Evolutionary conservation across 2,329 filamentous ascomycete genomes (phyloP), one percentile per base, ranked within the genome.

Genomic region (Teratosphaeria viscida): DNA sequence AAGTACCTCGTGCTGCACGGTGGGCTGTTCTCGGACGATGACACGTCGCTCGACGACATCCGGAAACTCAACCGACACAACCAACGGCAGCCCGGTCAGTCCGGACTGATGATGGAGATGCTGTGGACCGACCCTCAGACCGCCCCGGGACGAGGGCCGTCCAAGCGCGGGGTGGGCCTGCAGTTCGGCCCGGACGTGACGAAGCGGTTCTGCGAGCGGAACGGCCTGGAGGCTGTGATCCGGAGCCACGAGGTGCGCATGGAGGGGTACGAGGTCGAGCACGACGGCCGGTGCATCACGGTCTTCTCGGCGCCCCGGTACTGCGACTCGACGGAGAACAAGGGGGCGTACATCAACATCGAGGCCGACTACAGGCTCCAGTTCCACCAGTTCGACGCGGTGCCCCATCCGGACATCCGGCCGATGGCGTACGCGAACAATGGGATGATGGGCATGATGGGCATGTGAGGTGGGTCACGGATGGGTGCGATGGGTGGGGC

Each of bases 101-200:
- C 88, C 55, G 94, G 94, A 14, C 78, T 99, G 68, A 99, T 99
- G 94, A 99, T 99, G 94, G 94, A 99, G 77, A 99, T 99, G 94
- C 83, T 99, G 54, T 99, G 94, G 94, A 97, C 94, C 0, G 94
- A 99, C 72, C 94, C 94, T 2, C 94, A 99, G 74, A 82, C 88
- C 0, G 81, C 85, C 67, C 86, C 88, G 32, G 94, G 94, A 57
- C 86, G 94, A 66, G 90, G 92, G 8, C 94, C 94, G 53, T 96
- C 91, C 79, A 99, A 99, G 81, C 85, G 94, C 72, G 94, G 94
- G 66, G 92, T 99, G 23, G 94, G 94, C 57, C 83, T 97, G 76
- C 92, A 97, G 73, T 99, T 99, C 68, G 94, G 94, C 0, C 94
- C 94, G 0, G 94, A 99, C 72, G 85, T 99, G 60, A 99, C 94